phyloP scores from a whole-genome alignment of 176 grass and related monocot species.

The Alloteropsis semialata region DNA sequence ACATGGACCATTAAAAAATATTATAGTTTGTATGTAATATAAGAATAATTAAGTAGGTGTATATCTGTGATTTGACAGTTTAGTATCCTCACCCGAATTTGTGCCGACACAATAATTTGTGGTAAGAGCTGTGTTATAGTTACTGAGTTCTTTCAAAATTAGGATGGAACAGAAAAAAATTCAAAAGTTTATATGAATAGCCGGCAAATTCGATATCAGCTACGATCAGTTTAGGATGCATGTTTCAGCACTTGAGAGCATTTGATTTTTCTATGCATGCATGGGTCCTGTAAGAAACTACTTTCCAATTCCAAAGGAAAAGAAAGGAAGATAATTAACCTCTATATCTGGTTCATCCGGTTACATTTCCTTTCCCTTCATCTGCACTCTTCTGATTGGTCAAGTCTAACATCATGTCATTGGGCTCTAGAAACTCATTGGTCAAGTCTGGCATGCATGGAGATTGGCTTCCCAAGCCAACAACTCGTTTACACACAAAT shows the following conservation, averaged over 20 bases:
- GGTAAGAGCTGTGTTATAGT: no score
- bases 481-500: neutral
- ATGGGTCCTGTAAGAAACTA: neutral
- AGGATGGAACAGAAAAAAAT: no score
- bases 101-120: no score
- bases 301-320: neutral
- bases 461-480: neutral
- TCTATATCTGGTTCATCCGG: neutral
- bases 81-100: no score
- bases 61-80: no score
- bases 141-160: no score
- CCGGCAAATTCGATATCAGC: no score
- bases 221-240: no score
- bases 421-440: neutral
- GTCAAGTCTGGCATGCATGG: conserved; percentile 19
- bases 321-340: neutral
- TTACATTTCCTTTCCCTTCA: neutral
- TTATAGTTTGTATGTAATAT: no score
- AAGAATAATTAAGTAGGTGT: no score
- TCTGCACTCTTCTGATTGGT: neutral
- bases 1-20: no score
- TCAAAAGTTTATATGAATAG: no score
- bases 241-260: neutral
- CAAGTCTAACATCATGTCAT: neutral
- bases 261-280: neutral